Base-by-base conservation (phyloP, 495 filamentous ascomycete genomes). In the Eremomyces bilateralis region DNA sequence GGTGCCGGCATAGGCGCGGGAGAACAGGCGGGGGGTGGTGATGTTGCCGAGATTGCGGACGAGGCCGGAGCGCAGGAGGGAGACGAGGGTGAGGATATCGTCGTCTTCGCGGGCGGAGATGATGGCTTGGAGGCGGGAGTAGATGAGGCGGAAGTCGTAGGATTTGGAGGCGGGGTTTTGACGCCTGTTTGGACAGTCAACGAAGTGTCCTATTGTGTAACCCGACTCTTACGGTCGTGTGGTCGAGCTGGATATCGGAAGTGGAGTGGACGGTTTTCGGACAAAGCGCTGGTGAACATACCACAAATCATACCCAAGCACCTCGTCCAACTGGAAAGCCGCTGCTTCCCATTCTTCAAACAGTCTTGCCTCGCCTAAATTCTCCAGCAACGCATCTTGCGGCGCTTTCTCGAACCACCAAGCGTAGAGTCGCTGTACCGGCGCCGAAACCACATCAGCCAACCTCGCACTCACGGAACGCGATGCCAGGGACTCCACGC, bases 1-100 rank as follows among this genome's bases (percentile, higher is more conserved):
- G 2, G 83, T 93, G 10, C 85, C 85, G 2, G 76, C 74, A 47
- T 91, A 90, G 10, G 78, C 73, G 33, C 75, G 64, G 40, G 82
- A 84, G 56, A 79, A 95, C 2, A 95, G 56, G 39, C 73, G 74
- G n/a, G 78, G 69, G 2, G 71, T 64, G 1, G 80, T 79, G 38
- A 95, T 93, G 45, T 93, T 88, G 21, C 81, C 84, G 5, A 93
- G 61, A 44, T 93, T 94, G 18, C 85, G 71, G 29, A 95, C 77
- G 3, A 93, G 66, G 4, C 85, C 83, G 4, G 76, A 81, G 4
- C 81, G 77, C 19, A 93, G 64, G 3, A 90, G 63, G 42, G 80
- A 80, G 18, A 79, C 69, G 2, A 94, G 58, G 12, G 65, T 65
- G 27, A 80, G 55, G 21, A 85, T 64, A 48, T 93, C 79, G 37